Base-by-base conservation (phyloP, 441 rosid genomes). In the Jatropha podagrica region DNA sequence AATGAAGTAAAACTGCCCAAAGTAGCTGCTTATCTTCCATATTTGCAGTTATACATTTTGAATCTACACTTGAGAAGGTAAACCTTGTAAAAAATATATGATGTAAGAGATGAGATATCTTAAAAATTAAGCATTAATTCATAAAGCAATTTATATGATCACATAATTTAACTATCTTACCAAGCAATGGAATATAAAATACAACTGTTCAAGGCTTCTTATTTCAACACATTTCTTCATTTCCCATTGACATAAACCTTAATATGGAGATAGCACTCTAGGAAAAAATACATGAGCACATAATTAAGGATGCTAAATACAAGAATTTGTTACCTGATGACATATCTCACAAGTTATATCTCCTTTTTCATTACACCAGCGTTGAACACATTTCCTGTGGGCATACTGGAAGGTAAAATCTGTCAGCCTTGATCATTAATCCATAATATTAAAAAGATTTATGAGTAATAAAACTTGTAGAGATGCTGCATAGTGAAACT, bases 321-420 rank as follows among this genome's bases (percentile, higher is more conserved):
- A 72, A 15, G 42, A 37, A 62, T 5, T 32, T 42, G 74, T 71
- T 84, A 95, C 98, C 92, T 89, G 91, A 80, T 92, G 96, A 78
- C 98, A 95, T 79, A 93, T 95, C 82, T 95, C 99, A 78, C 99
- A 95, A 48, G 77, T 92, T 81, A 86, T 86, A 81, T 93, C 95
- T 56, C 99, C 97, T 76, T 95, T 93, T 85, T 95, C 99, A 42
- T 93, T 83, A 74, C 99, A 95, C 99, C 98, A 93, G 76, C 83
- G 92, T 78, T 93, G 99, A 56, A 95, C 99, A 77, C 99, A 93
- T 81, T 93, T 93, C 88, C 99, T 85, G 77, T 91, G 96, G 41
- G 96, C 96, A 86, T 75, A 91, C 94, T 91, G 76, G 54, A 74
- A 63, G 69, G 68, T 32, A 71, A 74, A 69, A 51, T 48, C 59